Base-by-base conservation (phyloP, 805 yeast species). In the Metschnikowia lunata region DNA sequence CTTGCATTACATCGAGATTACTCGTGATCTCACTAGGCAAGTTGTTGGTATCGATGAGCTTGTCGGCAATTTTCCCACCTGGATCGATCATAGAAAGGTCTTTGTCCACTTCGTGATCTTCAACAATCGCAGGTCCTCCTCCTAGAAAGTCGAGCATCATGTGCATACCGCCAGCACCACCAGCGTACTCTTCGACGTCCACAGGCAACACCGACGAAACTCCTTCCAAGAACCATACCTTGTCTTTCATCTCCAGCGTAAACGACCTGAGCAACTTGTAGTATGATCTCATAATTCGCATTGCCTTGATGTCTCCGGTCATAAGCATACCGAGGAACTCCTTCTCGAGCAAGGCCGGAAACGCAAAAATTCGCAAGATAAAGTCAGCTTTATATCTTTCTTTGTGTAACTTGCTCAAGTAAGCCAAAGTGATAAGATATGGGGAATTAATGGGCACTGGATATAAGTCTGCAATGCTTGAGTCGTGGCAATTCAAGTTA, bases 201-300 rank as follows among this genome's bases (percentile, higher is more conserved):
- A 83, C 95, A 0, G 97, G 97, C 38, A 90, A 71, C 0, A 89
- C 95, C 43, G 82, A 80, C 6, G 93, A 79, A 8, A 54, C 56
- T 4, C 97, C 97, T 63, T 90, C 96, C 50, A 90, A 71, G 55
- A 90, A 89, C 97, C 97, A 90, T 13, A 90, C 95, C 54, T 79
- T 79, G 56, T 89, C 93, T 61, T 85, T 86, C 85, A 86, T 84
- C 57, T 87, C 95, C 30, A 83, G 79, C 0, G 95, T 87, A 62
- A 85, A 90, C 12, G 84, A 81, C 52, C 96, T 71, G 38, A 90
- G 74, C 46, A 90, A 67, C 44, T 85, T 81, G 67, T 90, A 90
- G 69, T 90, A 90, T 43, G 86, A 83, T 53, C 95, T 73, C 87
- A 91, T 87, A 50, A 91, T 88, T 54, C 95, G 72, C 88, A 88